Base-by-base conservation (phyloP, 2,329 filamentous ascomycete genomes). In the Aspergillus caelatus region DNA sequence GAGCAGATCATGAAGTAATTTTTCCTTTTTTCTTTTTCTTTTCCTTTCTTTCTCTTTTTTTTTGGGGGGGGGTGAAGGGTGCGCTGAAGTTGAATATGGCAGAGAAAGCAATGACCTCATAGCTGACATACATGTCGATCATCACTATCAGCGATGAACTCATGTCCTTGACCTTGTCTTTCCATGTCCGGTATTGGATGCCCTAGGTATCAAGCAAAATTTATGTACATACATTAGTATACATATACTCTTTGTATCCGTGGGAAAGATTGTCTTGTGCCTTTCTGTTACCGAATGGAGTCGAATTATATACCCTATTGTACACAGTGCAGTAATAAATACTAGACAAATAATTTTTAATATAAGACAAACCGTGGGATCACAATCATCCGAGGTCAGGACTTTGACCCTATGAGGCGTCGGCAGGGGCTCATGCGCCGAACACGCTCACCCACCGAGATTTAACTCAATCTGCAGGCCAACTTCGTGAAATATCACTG, bases 381-480 rank as follows among this genome's bases (percentile, higher is more conserved):
- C 34, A 36, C 34, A 39, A 39, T 39, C 45, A 46, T 46, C 45
- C 46, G 46, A 43, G 50, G 54, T 53, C 28, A 45, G 61, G 46
- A 50, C 39, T 56, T 43, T 41, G 56, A 58, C 56, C 61, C 56
- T 59, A 56, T 34, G 57, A 62, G 56, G 56, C 28, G 52, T 36
- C 56, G 45, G 41, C 57, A 54, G 48, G 26, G 57, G 57, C 48
- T 60, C 39, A 54, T 60, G 23, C 58, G 46, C 34, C 48, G n/a
- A 45, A 34, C 55, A 54, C 39, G 54, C 57, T 54, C 46, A 30
- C 21, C 46, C 58, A 45, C 23, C 32, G 28, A 34, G 50, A 60
- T 60, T 41, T 60, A 54, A 30, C 50, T 60, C 58, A 54, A 61
- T 67, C 63, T 67, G 62, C 65, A 58, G 36, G 55, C 45, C 48